Percentiles rank a stretch among this genome's conserved stretches.
These are phyloP conservation scores for Myochromella boudieri DNA, from an alignment of 768 basidiomycete genomes.

Conservation along the genomic window DNA sequence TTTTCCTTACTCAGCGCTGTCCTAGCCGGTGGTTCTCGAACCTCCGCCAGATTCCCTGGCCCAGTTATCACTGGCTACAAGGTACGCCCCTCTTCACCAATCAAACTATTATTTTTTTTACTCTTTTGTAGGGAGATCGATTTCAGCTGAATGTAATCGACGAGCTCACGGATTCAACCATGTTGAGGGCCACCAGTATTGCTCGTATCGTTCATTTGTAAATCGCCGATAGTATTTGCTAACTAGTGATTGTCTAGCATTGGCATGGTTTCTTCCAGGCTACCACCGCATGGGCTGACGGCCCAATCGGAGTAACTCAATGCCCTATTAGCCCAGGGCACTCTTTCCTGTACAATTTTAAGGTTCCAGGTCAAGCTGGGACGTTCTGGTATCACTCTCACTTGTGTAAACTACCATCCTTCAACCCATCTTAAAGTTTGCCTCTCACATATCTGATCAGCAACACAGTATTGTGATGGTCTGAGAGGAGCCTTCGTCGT, in stretches of 20 bases:
- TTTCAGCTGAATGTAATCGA: constrained; percentile 25
- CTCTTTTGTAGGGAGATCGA: constrained; percentile 21
- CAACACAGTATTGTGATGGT: constrained; percentile 1
- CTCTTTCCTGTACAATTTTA: background rate
- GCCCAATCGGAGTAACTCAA: background rate
- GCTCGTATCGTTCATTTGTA: constrained; percentile 13
- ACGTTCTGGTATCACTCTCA: constrained; percentile 3
- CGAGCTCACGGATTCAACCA: constrained; percentile 18
- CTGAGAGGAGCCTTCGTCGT: constrained; percentile 1
- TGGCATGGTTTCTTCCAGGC: background rate
- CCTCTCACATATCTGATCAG: background rate
- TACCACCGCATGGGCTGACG: background rate
- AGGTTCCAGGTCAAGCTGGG: background rate
- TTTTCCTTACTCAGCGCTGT: constrained; percentile 24
- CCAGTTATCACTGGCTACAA: constrained; percentile 30
- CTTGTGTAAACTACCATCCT: background rate
- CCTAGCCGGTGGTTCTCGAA: constrained; percentile 25
- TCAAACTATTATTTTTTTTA: too few relatives aligned
- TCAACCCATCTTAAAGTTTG: background rate
- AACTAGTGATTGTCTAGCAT: background rate
- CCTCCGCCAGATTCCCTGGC: constrained; percentile 23
- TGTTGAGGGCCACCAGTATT: constrained; percentile 24
- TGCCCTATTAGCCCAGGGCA: background rate
- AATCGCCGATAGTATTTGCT: background rate
- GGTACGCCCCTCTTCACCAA: constrained; percentile 11